A percentile compares a stretch with the other conserved stretches of the same genome.
Evolutionary conservation across 176 grass and related monocot genomes (phyloP).

Genomic region (Secale cereale): DNA sequence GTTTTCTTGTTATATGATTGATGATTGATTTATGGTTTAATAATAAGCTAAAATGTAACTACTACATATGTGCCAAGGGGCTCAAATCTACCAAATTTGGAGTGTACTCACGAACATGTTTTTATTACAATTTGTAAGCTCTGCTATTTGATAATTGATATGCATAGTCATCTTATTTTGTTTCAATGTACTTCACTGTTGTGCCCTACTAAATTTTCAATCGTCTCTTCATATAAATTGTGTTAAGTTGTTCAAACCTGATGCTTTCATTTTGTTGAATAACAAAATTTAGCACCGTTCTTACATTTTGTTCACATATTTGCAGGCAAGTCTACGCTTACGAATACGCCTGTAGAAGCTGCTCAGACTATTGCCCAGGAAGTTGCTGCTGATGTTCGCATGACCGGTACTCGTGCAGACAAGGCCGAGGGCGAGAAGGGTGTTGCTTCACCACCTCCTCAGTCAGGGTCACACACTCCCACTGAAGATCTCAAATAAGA

Average conservation of each 20-base stretch:
- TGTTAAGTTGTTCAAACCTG: neutral
- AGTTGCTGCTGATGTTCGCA: conserved; percentile 69
- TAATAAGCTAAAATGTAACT: too few relatives aligned
- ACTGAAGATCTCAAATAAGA: too few relatives aligned
- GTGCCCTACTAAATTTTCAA: neutral
- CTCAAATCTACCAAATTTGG: too few relatives aligned
- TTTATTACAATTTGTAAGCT: too few relatives aligned
- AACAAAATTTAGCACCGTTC: neutral
- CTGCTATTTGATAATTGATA: too few relatives aligned
- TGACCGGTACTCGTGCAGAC: conserved; percentile 74
- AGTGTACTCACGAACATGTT: too few relatives aligned
- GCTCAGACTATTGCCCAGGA: conserved; percentile 79
- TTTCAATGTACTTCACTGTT: too few relatives aligned
- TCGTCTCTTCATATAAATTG: neutral
- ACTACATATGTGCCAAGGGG: too few relatives aligned
- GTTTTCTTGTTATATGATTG: too few relatives aligned
- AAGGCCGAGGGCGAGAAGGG: conserved; percentile 29
- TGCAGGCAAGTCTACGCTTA: conserved; percentile 74
- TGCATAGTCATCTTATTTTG: too few relatives aligned
- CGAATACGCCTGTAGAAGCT: conserved; percentile 65
- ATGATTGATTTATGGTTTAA: too few relatives aligned
- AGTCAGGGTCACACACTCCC: too few relatives aligned
- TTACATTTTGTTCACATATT: neutral
- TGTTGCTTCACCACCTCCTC: neutral
- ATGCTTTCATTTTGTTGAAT: neutral